Base-by-base conservation (phyloP, 2,329 filamentous ascomycete genomes). In the Beauveria bassiana region DNA sequence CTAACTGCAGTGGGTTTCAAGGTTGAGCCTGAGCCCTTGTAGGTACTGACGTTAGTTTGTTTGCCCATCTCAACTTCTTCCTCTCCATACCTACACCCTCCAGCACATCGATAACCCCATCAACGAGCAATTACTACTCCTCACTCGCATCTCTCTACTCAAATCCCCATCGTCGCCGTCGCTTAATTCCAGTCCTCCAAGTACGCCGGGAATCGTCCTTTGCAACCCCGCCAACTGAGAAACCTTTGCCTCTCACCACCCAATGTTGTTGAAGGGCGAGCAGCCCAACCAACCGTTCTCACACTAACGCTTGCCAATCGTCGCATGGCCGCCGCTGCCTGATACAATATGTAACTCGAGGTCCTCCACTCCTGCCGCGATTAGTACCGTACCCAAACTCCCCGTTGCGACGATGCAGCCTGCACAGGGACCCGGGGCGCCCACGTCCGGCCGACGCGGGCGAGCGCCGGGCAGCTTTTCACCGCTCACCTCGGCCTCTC, bases 391-490 rank as follows among this genome's bases (percentile, higher is more conserved):
- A 62, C 58, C 63, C 47, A 59, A 61, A 64, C 68, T 68, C 68
- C 66, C 65, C 65, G 69, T 68, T 65, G 64, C 62, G 64, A 76
- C 70, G 69, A 82, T 82, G 79, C 79, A 81, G 70, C 76, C 76
- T 66, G 71, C 74, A 62, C 66, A 68, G 61, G 59, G 64, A 50
- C 67, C 75, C 78, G 67, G 59, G 16, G 20, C 51, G 45, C 46
- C 59, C 28, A 3, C 42, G 42, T 22, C 76, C 77, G 75, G 73
- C 75, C 43, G 51, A 62, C 72, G 72, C 57, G 74, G 77, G 51
- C 76, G 79, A 64, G 79, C 77, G 63, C 80, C 81, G 31, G 81
- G 82, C 64, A 82, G 80, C 76, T 85, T 85, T 74, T 80, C 81
- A 63, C 79, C 82, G 63, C 72, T 84, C 52, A 69, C 66, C 12